Evolutionary conservation across 106 monocot species (phyloP), one percentile per base, ranked within the genome.

Genomic region (Acanthochlamys bracteata): DNA sequence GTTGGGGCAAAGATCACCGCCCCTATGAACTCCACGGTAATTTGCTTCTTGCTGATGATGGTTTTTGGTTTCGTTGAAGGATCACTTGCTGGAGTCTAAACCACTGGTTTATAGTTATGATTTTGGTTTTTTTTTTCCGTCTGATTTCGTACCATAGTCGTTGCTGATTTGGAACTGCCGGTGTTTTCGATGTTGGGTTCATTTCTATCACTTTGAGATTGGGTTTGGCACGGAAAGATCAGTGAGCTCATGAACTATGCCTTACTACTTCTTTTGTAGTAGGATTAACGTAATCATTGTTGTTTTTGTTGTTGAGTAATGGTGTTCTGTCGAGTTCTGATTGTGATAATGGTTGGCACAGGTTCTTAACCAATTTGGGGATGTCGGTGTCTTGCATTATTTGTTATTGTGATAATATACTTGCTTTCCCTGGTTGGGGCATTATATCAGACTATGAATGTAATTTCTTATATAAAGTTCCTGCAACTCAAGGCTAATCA

Each of bases 1-100:
- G 95, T 4, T 95, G 95, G 95, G 86, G 90, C 69, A 95, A 90
- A 75, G 87, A 90, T 26, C 40, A 64, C 60, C 95, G 90, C 68
- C 95, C 95, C 2, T 65, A 42, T 4, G 79, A 90, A 41, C 71
- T 90, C 68, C 95, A 95, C 52, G 95, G 90, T 95, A 10, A 49
- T 12, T 49, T 43, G 43, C 13, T 13, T 12, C 10, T 14, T 49
- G 15, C 2, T 49, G 15, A 4, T 49, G 17, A 4, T 17, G 12
- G 9, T 49, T 49, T 14, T 49, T 49, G 12, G 2, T 14, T 17
- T 49, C 3, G 12, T 49, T 4, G 17, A 49, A 49, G 12, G 49
- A 17, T 49, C 49, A 17, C 49, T 49, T 1, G 49, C 49, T 49
- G 10, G 2, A 49, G 7, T 13, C 43, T n/a, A n/a, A n/a, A n/a